A percentile compares a stretch with the other conserved stretches of the same genome.
phyloP scores from a whole-genome alignment of 257 asterid genomes.

The Solanum arcanum region DNA sequence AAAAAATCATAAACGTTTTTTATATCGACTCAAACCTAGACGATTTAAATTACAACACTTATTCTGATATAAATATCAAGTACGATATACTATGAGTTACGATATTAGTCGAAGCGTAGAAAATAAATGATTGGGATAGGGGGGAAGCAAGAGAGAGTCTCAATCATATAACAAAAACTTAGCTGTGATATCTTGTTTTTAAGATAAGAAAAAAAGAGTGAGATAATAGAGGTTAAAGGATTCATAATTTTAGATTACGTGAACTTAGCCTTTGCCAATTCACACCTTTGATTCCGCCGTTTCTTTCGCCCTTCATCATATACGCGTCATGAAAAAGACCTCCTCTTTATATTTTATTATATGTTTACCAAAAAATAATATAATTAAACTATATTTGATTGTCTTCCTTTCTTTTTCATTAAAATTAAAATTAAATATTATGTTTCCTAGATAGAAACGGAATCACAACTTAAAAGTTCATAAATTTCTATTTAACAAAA shows the following conservation, averaged over 20 bases:
- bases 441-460: not conserved
- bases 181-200: conserved; percentile 37
- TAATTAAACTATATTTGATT: not conserved
- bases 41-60: not conserved
- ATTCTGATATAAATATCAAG: not conserved
- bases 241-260: conserved; percentile 12
- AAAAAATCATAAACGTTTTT: not conserved
- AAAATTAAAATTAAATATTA: not conserved
- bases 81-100: not conserved
- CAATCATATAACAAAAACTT: conserved; percentile 11
- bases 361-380: not conserved
- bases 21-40: not conserved
- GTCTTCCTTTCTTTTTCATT: not conserved
- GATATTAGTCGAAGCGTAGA: not conserved
- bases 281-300: conserved; percentile 45
- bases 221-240: not conserved
- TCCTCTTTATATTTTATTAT: not conserved
- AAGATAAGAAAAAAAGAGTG: conserved; percentile 7
- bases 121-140: not conserved
- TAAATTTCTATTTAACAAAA: not conserved
- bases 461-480: not conserved
- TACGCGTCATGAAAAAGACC: conserved; percentile 16
- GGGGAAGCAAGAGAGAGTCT: conserved; percentile 11
- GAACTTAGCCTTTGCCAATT: conserved; percentile 36
- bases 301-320: conserved; percentile 12